Conservation (phyloP, 2,329 filamentous ascomycete species). For the Aspergillus versicolor region DNA sequence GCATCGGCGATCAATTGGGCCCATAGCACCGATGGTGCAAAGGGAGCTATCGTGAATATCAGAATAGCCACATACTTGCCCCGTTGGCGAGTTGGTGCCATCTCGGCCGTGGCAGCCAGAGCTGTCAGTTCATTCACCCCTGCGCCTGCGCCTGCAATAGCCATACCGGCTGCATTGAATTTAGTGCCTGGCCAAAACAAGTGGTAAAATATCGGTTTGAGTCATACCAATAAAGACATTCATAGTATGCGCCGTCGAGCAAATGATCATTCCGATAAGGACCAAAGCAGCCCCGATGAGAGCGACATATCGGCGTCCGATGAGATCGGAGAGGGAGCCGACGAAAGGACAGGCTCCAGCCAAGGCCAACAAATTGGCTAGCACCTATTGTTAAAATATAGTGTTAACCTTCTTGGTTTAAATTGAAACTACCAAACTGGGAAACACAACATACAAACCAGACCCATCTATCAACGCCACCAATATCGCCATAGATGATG, state of each 20-base stretch:
- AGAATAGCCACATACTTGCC: constrained; percentile 62
- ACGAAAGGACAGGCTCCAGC: constrained; percentile 64
- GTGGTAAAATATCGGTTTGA: constrained; percentile 12
- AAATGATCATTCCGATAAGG: constrained; percentile 60
- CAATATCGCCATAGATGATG: constrained; percentile 60
- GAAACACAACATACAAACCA: constrained; percentile 51
- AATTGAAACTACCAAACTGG: neutral
- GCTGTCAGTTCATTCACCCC: constrained; percentile 69
- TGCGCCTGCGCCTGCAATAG: constrained; percentile 63
- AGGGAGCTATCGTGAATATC: constrained; percentile 62
- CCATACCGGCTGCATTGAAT: constrained; percentile 48
- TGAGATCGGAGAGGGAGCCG: constrained; percentile 63
- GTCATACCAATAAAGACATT: constrained; percentile 59
- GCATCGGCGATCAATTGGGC: constrained; percentile 56
- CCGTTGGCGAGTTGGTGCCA: constrained; percentile 64
- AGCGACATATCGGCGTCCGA: constrained; percentile 62
- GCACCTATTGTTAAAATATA: constrained; percentile 32
- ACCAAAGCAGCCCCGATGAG: constrained; percentile 55
- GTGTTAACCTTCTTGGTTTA: neutral
- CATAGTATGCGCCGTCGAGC: constrained; percentile 58
- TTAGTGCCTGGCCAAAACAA: neutral
- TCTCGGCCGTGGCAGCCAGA: constrained; percentile 65
- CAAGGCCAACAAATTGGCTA: constrained; percentile 54
- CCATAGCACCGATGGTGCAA: constrained; percentile 62
- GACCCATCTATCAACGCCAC: constrained; percentile 60